Evolutionary conservation across 345 rosid genomes (phyloP).

Genomic region (Durio zibethinus): DNA sequence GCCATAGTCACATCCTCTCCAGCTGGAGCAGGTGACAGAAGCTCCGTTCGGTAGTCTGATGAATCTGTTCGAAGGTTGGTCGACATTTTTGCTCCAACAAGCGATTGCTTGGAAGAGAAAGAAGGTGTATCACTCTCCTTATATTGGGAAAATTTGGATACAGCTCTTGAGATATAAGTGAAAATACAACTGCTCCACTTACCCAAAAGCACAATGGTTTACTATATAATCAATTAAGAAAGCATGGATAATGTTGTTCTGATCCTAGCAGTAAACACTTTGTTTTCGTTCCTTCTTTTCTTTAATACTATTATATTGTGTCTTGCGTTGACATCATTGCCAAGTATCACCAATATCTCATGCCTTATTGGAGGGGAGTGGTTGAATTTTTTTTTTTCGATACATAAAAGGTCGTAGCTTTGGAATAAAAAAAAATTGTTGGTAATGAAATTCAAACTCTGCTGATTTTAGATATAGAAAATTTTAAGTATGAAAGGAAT

Average conservation of each 20-base stretch:
- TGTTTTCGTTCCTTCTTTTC: not conserved
- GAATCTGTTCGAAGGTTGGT: constrained; percentile 34
- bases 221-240: not conserved
- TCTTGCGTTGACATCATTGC: not conserved
- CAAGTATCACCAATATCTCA: constrained; percentile 5
- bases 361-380: not conserved
- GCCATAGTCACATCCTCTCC: constrained; percentile 12
- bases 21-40: constrained; percentile 38
- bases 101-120: not conserved
- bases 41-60: constrained; percentile 40
- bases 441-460: too few species aligned
- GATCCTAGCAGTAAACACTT: not conserved
- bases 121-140: constrained; percentile 3
- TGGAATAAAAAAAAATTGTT: too few species aligned
- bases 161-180: not conserved
- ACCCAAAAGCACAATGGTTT: not conserved
- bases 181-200: constrained; percentile 14
- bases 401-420: too few species aligned
- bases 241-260: constrained; percentile 26
- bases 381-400: too few species aligned
- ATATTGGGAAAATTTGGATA: constrained; percentile 1
- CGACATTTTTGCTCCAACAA: constrained; percentile 17
- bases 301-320: not conserved
- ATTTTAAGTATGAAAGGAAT: too few species aligned
- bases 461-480: too few species aligned